These are phyloP conservation scores for Aeschynomene evenia DNA, from an alignment of 306 rosid genomes.

Conservation along the genomic window DNA sequence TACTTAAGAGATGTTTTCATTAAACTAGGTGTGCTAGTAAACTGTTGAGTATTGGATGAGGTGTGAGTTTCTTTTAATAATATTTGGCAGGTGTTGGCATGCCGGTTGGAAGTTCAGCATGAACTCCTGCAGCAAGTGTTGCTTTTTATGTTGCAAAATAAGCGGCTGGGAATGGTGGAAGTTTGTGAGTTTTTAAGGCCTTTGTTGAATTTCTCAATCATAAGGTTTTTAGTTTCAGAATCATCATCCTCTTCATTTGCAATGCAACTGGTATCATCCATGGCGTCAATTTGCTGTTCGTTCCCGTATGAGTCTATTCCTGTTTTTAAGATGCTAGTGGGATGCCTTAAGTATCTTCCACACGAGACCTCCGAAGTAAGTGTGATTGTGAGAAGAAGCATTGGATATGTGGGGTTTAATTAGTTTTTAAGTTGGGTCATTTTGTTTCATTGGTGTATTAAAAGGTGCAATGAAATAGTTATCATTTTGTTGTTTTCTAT, in stretches of 20 bases:
- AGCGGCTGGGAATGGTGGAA: constrained; percentile 56
- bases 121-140: constrained; percentile 82
- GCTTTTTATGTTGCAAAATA: constrained; percentile 58
- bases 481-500: constrained; percentile 20
- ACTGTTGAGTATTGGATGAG: constrained; percentile 22
- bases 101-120: constrained; percentile 67
- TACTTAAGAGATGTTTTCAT: background rate
- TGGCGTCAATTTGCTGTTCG: constrained; percentile 74
- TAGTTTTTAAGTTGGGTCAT: background rate
- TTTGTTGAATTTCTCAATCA: constrained; percentile 52
- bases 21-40: constrained; percentile 7
- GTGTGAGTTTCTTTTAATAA: constrained; percentile 5
- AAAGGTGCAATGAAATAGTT: constrained; percentile 3
- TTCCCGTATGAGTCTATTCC: constrained; percentile 64
- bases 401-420: constrained; percentile 11
- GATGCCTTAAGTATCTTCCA: constrained; percentile 56
- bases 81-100: constrained; percentile 59
- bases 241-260: constrained; percentile 55
- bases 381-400: constrained; percentile 24
- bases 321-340: constrained; percentile 61
- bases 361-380: constrained; percentile 65
- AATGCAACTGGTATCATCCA: constrained; percentile 53
- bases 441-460: constrained; percentile 17
- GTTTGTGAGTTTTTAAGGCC: constrained; percentile 79
- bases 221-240: constrained; percentile 54